Percentiles rank a stretch among this genome's conserved stretches.
These are phyloP conservation scores for Fusarium falciforme DNA, from an alignment of 2,329 filamentous ascomycete genomes.

Conservation along the genomic window DNA sequence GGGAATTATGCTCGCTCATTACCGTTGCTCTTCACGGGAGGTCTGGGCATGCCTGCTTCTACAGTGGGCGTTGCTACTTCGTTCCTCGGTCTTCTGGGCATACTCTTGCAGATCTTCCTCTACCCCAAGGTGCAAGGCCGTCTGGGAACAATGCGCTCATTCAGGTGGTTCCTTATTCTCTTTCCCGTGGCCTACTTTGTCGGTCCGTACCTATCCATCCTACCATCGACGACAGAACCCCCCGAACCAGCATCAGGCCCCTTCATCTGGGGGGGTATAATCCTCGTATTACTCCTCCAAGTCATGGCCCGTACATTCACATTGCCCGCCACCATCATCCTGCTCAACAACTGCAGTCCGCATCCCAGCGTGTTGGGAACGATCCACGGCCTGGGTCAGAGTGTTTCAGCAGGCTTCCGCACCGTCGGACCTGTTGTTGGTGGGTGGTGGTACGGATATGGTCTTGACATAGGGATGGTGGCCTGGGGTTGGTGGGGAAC, in stretches of 20 bases:
- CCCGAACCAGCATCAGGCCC: slow-evolving; percentile 23
- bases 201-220: slow-evolving; percentile 74
- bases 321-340: slow-evolving; percentile 67
- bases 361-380: slow-evolving; percentile 69
- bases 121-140: slow-evolving; percentile 74
- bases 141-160: slow-evolving; percentile 75
- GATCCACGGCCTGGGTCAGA: slow-evolving; percentile 65
- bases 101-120: slow-evolving; percentile 74
- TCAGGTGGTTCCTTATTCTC: slow-evolving; percentile 71
- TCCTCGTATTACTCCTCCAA: slow-evolving; percentile 72
- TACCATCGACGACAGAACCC: slow-evolving; percentile 26
- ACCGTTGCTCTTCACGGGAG: slow-evolving; percentile 70
- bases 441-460: slow-evolving; percentile 61
- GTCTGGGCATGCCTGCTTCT: slow-evolving; percentile 73
- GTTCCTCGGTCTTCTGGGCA: slow-evolving; percentile 75
- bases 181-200: slow-evolving; percentile 76
- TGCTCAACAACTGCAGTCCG: slow-evolving; percentile 71
- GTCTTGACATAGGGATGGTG: slow-evolving; percentile 58
- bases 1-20: slow-evolving; percentile 47
- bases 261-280: slow-evolving; percentile 35
- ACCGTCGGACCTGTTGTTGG: slow-evolving; percentile 63
- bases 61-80: slow-evolving; percentile 77
- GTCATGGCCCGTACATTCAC: slow-evolving; percentile 79
- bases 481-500: slow-evolving; percentile 62
- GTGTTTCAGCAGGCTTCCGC: slow-evolving; percentile 61